Base-by-base conservation (phyloP, 345 rosid genomes). In the Syzygium grande region DNA sequence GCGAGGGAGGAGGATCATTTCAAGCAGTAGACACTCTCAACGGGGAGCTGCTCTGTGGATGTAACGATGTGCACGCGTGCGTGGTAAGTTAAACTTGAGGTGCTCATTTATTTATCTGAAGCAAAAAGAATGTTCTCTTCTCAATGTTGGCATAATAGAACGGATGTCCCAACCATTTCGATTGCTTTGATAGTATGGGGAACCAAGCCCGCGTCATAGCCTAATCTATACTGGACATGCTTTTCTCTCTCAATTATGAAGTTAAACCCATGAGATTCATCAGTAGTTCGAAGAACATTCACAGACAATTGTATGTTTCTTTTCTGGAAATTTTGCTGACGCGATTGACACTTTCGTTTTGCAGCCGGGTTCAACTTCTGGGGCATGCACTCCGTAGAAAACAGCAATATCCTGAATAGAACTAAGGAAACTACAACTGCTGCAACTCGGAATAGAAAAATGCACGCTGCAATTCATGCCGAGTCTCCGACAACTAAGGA, bases 1-100 rank as follows among this genome's bases (percentile, higher is more conserved):
- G 97, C 84, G 94, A 93, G 85, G 96, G 95, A 85, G 96, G 95
- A 85, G 97, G 95, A 51, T 84, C 94, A 29, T 94, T 94, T 87
- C 93, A 94, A 88, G 97, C 95, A 38, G 88, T 92, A 52, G 97
- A 95, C 86, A 90, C 90, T 11, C 91, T 94, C 34, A 94, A 94
- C 85, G 96, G 94, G 84, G 86, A 91, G 89, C 89, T 94, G 25
- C 88, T 94, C 51, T 95, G 96, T 68, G 95, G 93, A 11, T 92
- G 93, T 27, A 90, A 92, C 78, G 91, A 93, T 85, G 41, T 93
- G 30, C 93, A 92, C 59, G 89, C 90, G 8, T 92, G 93, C 68
- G 88, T 10, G 89, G 93, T 92, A 85, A 88, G 68, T 29, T 52
- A 38, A 5, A 73, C 83, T 38, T 19, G 51, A 89, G 90, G 49